Evolutionary conservation across 2,329 filamentous ascomycete genomes (phyloP).

Genomic region (Scedosporium minutisporum): DNA sequence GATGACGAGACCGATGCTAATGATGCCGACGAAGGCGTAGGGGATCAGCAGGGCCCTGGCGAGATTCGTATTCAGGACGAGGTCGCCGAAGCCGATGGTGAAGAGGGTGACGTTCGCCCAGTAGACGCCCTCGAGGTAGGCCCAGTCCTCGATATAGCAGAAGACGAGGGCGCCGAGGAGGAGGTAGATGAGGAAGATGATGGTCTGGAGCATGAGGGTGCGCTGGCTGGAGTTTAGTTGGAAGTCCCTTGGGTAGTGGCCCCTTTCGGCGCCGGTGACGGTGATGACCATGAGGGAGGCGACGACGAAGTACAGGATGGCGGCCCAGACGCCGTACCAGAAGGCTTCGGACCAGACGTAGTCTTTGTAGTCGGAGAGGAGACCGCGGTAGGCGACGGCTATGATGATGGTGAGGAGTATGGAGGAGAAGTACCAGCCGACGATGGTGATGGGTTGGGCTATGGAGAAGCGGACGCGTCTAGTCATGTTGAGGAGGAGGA

Average conservation of each 20-base stretch:
- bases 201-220: constrained; percentile 84
- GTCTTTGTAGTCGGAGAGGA: constrained; percentile 30
- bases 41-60: constrained; percentile 69
- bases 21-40: constrained; percentile 72
- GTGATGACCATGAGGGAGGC: constrained; percentile 70
- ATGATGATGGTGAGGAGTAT: constrained; percentile 58
- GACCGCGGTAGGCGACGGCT: constrained; percentile 53
- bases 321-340: constrained; percentile 76
- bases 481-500: constrained; percentile 81
- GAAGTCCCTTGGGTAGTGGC: constrained; percentile 71
- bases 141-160: constrained; percentile 60
- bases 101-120: constrained; percentile 67
- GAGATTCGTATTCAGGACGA: constrained; percentile 36
- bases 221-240: constrained; percentile 69
- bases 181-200: constrained; percentile 73
- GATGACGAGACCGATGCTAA: constrained; percentile 76
- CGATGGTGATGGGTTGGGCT: constrained; percentile 73
- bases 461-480: constrained; percentile 68
- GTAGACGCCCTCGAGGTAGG: constrained; percentile 68
- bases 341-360: constrained; percentile 72
- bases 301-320: constrained; percentile 68
- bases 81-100: constrained; percentile 55
- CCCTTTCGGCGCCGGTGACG: constrained; percentile 60
- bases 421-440: constrained; percentile 63
- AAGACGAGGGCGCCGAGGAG: constrained; percentile 70